Base-by-base conservation (phyloP, 768 basidiomycete genomes). In the Daedaleopsis sinensis region DNA sequence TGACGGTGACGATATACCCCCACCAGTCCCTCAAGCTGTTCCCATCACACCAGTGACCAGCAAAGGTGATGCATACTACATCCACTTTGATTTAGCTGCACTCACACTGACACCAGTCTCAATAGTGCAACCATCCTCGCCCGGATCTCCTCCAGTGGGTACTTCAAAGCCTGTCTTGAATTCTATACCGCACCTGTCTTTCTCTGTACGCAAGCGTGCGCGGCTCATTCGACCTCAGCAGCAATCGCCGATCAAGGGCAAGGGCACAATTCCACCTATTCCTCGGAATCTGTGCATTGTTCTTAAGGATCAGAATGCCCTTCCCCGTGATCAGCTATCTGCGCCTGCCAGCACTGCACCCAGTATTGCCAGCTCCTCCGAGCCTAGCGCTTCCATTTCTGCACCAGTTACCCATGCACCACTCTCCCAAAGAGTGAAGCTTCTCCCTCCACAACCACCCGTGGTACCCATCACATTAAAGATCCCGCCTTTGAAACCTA, bases 1-100 rank as follows among this genome's bases (percentile, higher is more conserved):
- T 1, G 63, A 64, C 37, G 55, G 51, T 44, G 50, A 50, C 3
- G 58, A 23, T 19, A 52, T 58, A 21, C 19, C 23, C 8, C 36
- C 44, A n/a, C 58, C 35, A 19, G 18, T 23, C 16, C 16, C n/a
- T 38, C 7, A 3, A 32, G 27, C 7, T 7, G 7, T 3, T 3
- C 27, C 27, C 27, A 32, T 3, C 27, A 13, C 18, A 18, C 39
- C 39, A 42, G 13, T 18, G 11, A 42, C 13, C 39, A 42, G 5
- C 11, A 3, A 42, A 42, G 39, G 39, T 42, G 18, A 18, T 42
- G 39, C 27, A 42, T 42, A 5, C 39, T 42, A 18, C 10, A 42
- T 42, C 39, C 18, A 12, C 18, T 18, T 10, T 18, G 11, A 5
- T 32, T 32, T 7, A 32, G 27, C 7, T 7, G 7, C 3, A 4